Percentiles rank a stretch among this genome's conserved stretches.
These are phyloP conservation scores for Mortierella sp. DNA, from an alignment of 371 early-diverging fungal genomes.

Conservation along the genomic window DNA sequence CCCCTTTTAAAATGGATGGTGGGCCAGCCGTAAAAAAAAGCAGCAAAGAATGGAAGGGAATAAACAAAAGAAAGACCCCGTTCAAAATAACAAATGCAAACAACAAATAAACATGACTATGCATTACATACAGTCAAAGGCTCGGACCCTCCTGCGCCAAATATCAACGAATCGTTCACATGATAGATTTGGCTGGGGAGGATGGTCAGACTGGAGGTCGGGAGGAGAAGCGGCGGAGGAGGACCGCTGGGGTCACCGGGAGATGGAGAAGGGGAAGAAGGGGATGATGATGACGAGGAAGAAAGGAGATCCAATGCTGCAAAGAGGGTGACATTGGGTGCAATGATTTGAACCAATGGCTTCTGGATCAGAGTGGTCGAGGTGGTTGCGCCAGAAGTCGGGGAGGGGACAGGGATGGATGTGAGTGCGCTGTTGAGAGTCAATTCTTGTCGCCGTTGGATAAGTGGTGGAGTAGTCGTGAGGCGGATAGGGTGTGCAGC, in stretches of 20 bases:
- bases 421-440: background rate
- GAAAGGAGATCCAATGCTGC: slow-evolving; percentile 34
- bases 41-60: too few species aligned
- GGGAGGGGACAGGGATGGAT: background rate
- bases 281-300: background rate
- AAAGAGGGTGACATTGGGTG: slow-evolving; percentile 48
- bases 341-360: slow-evolving; percentile 45
- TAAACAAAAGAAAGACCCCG: background rate
- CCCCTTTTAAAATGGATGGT: slow-evolving; percentile 16
- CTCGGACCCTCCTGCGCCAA: slow-evolving; percentile 41
- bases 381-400: background rate
- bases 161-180: slow-evolving; percentile 43
- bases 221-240: slow-evolving; percentile 29
- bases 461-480: background rate
- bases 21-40: background rate
- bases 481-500: slow-evolving; percentile 19
- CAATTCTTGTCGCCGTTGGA: slow-evolving; percentile 12
- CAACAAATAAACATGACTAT: background rate
- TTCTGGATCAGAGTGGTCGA: slow-evolving; percentile 23
- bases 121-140: slow-evolving; percentile 38
- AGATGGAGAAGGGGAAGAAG: slow-evolving; percentile 4
- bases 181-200: slow-evolving; percentile 36
- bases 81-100: background rate
- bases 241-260: slow-evolving; percentile 6
- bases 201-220: slow-evolving; percentile 33